Evolutionary conservation across 2,329 filamentous ascomycete genomes (phyloP), one percentile per base, ranked within the genome.

Genomic region (Colletotrichum tofieldiae): DNA sequence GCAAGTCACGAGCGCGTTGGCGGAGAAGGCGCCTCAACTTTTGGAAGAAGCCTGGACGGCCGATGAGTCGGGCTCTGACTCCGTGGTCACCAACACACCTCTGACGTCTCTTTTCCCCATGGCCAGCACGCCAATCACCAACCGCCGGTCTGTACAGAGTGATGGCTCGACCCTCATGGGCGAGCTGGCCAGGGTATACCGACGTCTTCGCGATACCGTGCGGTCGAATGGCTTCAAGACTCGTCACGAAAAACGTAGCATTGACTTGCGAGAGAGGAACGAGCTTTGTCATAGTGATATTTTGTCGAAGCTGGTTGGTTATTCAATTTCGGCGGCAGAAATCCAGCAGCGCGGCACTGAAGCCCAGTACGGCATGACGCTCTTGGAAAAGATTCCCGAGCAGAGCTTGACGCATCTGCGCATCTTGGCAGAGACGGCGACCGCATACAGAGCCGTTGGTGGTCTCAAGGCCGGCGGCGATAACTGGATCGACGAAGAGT

Each of bases 301-400:
- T 1, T 81, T 95, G 14, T 88, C 91, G 18, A 87, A 87, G 70
- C 86, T 91, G 1, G 90, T 98, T 18, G 96, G 94, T 2, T 94
- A 92, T 79, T 96, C 95, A 0, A 95, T 99, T 71, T 92, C 95
- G 11, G 92, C 95, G 0, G 91, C 94, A 5, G 96, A 99, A 82
- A 98, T 98, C 75, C 92, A 95, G 74, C 95, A 98, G 80, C 93
- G 96, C 76, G 96, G 96, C 8, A 86, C 94, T 4, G 93, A 94
- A 76, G 91, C 91, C 29, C 90, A 93, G 75, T 88, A 90, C 58
- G 92, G 93, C 65, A 87, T 91, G 81, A 96, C 93, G 6, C 84
- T 98, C 56, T 82, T 98, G 26, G 93, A 96, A 75, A 95, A 92
- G 77, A 93, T 98, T 63, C 92, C 96, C 0, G 93, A 96, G 68